These are phyloP conservation scores for Globisporangium cystogenes DNA, from an alignment of 352 stramenopile genomes.

Conservation along the genomic window DNA sequence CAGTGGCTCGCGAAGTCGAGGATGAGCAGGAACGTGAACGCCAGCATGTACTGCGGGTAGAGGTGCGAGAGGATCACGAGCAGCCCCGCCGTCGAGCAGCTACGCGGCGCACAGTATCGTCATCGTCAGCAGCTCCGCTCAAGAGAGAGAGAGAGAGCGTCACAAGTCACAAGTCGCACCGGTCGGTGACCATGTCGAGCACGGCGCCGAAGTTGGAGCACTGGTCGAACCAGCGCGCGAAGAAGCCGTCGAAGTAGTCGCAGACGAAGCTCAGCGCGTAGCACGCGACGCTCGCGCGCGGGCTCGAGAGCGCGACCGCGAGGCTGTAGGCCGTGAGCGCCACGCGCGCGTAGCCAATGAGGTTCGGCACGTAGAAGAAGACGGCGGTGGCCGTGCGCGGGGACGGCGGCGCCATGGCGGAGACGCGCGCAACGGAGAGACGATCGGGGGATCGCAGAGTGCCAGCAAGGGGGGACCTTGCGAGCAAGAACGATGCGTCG, in stretches of 20 bases:
- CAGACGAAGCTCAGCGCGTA: conserved; percentile 96
- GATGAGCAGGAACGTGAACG: conserved; percentile 90
- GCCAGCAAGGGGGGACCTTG: background rate
- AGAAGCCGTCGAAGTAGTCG: conserved; percentile 98
- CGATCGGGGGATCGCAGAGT: background rate
- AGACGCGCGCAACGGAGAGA: background rate
- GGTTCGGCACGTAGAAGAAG: conserved; percentile 96
- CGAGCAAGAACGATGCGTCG: background rate
- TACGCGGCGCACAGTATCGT: conserved; percentile 7
- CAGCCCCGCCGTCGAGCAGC: conserved; percentile 93
- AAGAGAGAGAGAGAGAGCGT: too few relatives aligned
- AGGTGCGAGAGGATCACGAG: conserved; percentile 92
- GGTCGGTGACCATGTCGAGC: conserved; percentile 98
- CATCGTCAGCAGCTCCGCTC: too few relatives aligned
- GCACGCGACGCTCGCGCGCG: conserved; percentile 74
- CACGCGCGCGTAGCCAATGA: conserved; percentile 94
- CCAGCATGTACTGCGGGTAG: conserved; percentile 80
- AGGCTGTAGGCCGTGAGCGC: conserved; percentile 85
- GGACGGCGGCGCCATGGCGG: background rate
- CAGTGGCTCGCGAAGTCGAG: conserved; percentile 98
- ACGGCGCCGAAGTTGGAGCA: conserved; percentile 94
- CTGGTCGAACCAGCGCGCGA: conserved; percentile 95
- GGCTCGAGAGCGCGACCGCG: conserved; percentile 56
- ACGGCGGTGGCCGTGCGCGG: conserved; percentile 57
- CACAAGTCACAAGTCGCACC: too few relatives aligned